phyloP scores from a whole-genome alignment of 2,329 filamentous ascomycete species.

The Sarocladiaceae sp. region DNA sequence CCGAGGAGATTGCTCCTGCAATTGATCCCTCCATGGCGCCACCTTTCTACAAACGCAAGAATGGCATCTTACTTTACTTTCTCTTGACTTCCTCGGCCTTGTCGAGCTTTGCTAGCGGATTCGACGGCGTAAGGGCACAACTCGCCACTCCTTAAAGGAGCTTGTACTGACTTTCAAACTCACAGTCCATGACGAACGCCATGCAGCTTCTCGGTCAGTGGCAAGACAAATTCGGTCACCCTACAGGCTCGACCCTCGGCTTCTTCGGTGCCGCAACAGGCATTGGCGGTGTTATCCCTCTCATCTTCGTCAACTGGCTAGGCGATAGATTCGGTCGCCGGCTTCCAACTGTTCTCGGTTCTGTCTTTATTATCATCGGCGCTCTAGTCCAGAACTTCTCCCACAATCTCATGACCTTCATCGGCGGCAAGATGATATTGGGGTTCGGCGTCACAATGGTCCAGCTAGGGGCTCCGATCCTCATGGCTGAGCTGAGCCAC shows the following conservation, averaged over 20 bases:
- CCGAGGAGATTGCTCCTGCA: conserved; percentile 24
- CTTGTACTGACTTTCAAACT: neutral
- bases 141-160: neutral
- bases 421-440: conserved; percentile 32
- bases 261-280: conserved; percentile 34
- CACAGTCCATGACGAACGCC: conserved; percentile 33
- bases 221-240: conserved; percentile 33
- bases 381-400: conserved; percentile 31
- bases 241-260: conserved; percentile 31
- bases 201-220: conserved; percentile 32
- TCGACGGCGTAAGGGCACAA: conserved; percentile 32
- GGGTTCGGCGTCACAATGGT: conserved; percentile 32
- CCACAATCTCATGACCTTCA: conserved; percentile 30
- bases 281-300: conserved; percentile 35
- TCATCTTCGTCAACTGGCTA: conserved; percentile 31
- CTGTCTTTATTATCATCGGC: conserved; percentile 33
- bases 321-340: conserved; percentile 30
- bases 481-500: conserved; percentile 38
- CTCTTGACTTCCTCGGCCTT: conserved; percentile 37
- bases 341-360: conserved; percentile 29
- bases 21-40: conserved; percentile 26
- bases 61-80: conserved; percentile 38
- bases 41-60: conserved; percentile 33
- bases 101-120: conserved; percentile 35
- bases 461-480: conserved; percentile 36